Evolutionary conservation across 768 basidiomycete species (phyloP), one percentile per base, ranked within the genome.

Genomic region (Strobilomyces confusus): DNA sequence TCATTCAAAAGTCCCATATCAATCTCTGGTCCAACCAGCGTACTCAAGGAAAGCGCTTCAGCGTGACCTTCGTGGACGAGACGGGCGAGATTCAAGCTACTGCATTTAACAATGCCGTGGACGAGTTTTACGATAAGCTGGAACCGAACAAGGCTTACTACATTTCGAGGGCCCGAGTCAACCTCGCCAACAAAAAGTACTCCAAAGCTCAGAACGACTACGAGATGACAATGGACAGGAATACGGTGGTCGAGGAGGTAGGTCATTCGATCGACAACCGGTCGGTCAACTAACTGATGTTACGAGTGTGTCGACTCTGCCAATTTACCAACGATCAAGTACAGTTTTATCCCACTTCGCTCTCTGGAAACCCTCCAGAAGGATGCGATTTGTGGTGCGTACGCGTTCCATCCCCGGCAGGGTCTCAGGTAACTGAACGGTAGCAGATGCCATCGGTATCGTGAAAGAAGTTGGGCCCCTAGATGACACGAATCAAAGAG

Each of bases 121-220:
- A 94, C 62, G 81, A 83, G 33, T 77, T 95, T 36, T 95, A 87
- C 70, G 82, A 89, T 17, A 81, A 82, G 63, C 64, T 99, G 19
- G 81, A 95, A 60, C 94, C 97, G 69, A 89, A 89, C 45, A 94
- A 94, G 64, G 94, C 94, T 9, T 98, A 94, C 68, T 92, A 79
- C 64, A 77, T 98, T 51, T 92, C 92, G 0, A 90, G 87, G 66
- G 97, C 89, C 6, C 82, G 92, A 45, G 87, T 98, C 64, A 92
- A 93, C 63, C 83, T 98, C 14, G 95, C 95, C 30, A 98, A 97
- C 75, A 98, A 94, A 74, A 95, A 97, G 71, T 98, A 95, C 70
- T 88, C 82, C 30, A 92, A 90, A 64, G 71, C 95, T 46, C 73
- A 78, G 57, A 97, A 95, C 65, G 95, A 98, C 65, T 98, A 98